Base-by-base conservation (phyloP, 345 rosid species). In the Eucalyptus melliodora region DNA sequence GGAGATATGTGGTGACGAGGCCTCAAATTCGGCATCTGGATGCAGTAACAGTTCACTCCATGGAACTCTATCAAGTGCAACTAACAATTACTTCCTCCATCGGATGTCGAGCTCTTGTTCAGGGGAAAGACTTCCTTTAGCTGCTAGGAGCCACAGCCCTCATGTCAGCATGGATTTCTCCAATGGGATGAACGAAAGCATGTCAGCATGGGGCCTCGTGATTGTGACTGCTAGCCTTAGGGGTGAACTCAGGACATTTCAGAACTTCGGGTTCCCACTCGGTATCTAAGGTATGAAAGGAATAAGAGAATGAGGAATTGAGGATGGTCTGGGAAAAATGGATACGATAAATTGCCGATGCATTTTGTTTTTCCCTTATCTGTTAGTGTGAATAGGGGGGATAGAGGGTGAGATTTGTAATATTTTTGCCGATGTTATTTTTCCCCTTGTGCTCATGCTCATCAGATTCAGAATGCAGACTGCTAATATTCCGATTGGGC, bases 51-150 rank as follows among this genome's bases (percentile, higher is more conserved):
- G 97, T 89, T 95, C 97, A 11, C 91, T 94, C 11, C 94, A 96
- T 55, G 99, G 98, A 49, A 96, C 95, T 87, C 95, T 96, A 17
- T 96, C 96, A 16, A 96, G 97, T 88, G 95, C 97, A 80, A 94
- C 98, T 62, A 95, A 97, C 88, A 92, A 95, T 59, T 96, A 98
- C 92, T 97, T 97, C 92, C 96, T 96, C 86, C 97, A 98, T 90
- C 95, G 99, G 91, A 95, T 96, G 86, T 96, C 98, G 6, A 96
- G 97, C 50, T 97, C 99, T 9, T 97, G 98, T 98, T 99, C 99
- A 1, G 99, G 95, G 92, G 99, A 97, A 91, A 97, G 94, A 72
- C 96, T 96, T 50, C 72, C 90, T 47, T 42, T 88, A 90, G 92
- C 95, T 6, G 89, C 94, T 50, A 94, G 93, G 92, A 92, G 90